A percentile compares a stretch with the other conserved stretches of the same genome.
These are phyloP conservation scores for Cymbidium sinense DNA, from an alignment of 106 monocot species.

Conservation along the genomic window DNA sequence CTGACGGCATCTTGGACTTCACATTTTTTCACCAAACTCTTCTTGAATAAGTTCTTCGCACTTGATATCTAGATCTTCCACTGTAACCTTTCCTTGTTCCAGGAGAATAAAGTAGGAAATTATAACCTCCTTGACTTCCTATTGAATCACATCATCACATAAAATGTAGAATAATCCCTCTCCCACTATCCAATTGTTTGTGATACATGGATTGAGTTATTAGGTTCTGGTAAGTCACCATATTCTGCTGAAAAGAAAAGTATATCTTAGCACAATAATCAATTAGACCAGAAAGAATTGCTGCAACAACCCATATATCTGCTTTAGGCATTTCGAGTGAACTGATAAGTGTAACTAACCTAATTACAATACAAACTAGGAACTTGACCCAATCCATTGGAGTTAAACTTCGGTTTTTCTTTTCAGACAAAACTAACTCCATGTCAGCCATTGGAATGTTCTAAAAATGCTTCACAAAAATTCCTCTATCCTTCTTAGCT, in stretches of 20 bases:
- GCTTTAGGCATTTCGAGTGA: too few species aligned
- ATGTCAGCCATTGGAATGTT: too few species aligned
- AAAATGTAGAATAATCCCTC: constrained; percentile 87
- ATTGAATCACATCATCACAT: constrained; percentile 95
- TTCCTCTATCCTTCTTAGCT: constrained; percentile 54
- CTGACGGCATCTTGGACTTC: constrained; percentile 83
- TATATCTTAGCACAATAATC: too few species aligned
- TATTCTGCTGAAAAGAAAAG: constrained; percentile 64
- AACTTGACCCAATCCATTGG: constrained; percentile 96
- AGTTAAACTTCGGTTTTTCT: too few species aligned
- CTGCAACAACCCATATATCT: too few species aligned
- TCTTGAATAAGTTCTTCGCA: constrained; percentile 89
- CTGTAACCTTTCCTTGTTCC: constrained; percentile 84
- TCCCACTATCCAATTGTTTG: constrained; percentile 92
- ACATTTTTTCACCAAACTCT: constrained; percentile 73
- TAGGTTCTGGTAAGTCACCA: constrained; percentile 78
- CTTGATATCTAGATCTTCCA: constrained; percentile 64
- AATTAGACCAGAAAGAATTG: too few species aligned
- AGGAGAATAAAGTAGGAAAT: constrained; percentile 83
- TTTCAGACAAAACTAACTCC: too few species aligned
- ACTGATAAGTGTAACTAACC: too few species aligned
- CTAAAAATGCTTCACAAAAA: constrained; percentile 73
- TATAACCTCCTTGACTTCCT: constrained; percentile 94
- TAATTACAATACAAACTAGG: constrained; percentile 62
- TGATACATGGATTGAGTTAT: constrained; percentile 96